Conservation (phyloP, 2,329 filamentous ascomycete species). For the Apiospora hydei region DNA sequence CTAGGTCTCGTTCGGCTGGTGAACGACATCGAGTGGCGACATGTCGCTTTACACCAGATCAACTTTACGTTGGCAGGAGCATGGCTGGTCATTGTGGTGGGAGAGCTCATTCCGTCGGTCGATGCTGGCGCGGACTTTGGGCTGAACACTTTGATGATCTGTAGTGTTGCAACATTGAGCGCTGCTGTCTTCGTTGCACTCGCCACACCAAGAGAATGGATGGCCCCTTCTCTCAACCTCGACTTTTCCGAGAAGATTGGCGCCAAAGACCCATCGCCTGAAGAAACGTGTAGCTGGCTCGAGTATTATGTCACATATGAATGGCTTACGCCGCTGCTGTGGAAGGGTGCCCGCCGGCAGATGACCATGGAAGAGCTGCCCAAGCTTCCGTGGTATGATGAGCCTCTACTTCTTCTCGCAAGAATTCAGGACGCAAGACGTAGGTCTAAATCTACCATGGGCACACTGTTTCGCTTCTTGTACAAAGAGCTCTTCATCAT, state of each 20-base stretch:
- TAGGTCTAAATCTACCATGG: slow-evolving; percentile 51
- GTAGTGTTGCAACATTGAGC: slow-evolving; percentile 46
- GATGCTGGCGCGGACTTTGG: slow-evolving; percentile 44
- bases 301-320: slow-evolving; percentile 59
- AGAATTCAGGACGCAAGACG: slow-evolving; percentile 52
- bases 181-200: slow-evolving; percentile 50
- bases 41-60: slow-evolving; percentile 55
- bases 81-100: slow-evolving; percentile 46
- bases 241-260: slow-evolving; percentile 47
- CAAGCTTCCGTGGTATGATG: slow-evolving; percentile 61
- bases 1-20: slow-evolving; percentile 53
- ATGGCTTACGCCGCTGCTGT: slow-evolving; percentile 58
- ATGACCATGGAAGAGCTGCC: slow-evolving; percentile 58
- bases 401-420: slow-evolving; percentile 55
- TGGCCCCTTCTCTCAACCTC: slow-evolving; percentile 50
- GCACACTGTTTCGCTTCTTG: slow-evolving; percentile 54
- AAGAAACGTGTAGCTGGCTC: slow-evolving; percentile 62
- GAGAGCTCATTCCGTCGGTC: slow-evolving; percentile 53
- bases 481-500: slow-evolving; percentile 52
- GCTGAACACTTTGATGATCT: slow-evolving; percentile 42
- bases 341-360: slow-evolving; percentile 53
- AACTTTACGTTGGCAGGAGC: slow-evolving; percentile 52
- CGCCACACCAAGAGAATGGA: slow-evolving; percentile 58
- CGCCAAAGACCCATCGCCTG: slow-evolving; percentile 51
- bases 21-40: slow-evolving; percentile 53